Base-by-base conservation (phyloP, 2,329 filamentous ascomycete genomes). In the Cladophialophora bantiana region DNA sequence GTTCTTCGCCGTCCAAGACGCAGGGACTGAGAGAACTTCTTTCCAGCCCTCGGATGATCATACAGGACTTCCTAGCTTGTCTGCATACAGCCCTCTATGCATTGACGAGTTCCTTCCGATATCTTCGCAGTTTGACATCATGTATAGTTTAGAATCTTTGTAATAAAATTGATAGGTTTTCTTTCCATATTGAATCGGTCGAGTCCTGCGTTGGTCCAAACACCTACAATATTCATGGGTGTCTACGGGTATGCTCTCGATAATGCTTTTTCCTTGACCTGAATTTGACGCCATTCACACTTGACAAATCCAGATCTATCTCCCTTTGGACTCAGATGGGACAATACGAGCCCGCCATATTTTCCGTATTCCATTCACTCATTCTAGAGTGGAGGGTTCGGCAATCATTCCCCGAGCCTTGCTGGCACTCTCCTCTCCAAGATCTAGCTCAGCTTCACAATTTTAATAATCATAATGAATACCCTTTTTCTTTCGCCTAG, bases 41-140 rank as follows among this genome's bases (percentile, higher is more conserved):
- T 42, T 32, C 13, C 35, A 40, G 35, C 15, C 35, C 20, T n/a
- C 56, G 20, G 45, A 32, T 26, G 38, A 32, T n/a, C 18, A 59
- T 18, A 42, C 35, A 7, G 35, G 53, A 2, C 45, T 50, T 7
- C 45, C 60, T 15, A 36, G 20, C 26, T 40, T 62, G 50, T 62
- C 59, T 34, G 50, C 26, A 35, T 62, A 64, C 31, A 64, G 61
- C 32, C 61, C 61, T 10, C 36, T 57, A 9, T 53, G 36, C 18
- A 35, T 64, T 18, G 61, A 64, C 20, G 61, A 57, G 18, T 48
- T 57, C 31, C 31, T 64, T 7, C 61, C 61, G 45, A 57, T 50
- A 13, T 64, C 52, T 3, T 54, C 61, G 34, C 61, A 57, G 15
- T 57, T 64, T 48, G 61, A 64, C 34, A 57, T 64, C 7, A 57